phyloP scores from a whole-genome alignment of 208 protist genomes.

The Leishmania gerbilli region DNA sequence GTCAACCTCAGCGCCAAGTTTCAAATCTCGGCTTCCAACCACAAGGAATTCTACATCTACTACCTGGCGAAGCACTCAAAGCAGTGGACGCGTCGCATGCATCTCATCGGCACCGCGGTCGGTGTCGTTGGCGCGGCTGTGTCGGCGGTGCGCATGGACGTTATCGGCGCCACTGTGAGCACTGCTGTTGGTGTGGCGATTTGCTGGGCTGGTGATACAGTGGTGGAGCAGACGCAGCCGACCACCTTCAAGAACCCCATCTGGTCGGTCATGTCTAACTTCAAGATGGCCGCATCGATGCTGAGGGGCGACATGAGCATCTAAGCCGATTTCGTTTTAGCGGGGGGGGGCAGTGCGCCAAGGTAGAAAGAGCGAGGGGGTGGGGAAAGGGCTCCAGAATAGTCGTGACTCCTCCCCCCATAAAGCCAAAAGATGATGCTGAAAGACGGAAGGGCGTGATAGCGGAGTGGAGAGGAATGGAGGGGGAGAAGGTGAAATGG shows the following conservation, averaged over 20 bases:
- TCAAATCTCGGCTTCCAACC: conserved; percentile 44
- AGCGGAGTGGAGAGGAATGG: background rate
- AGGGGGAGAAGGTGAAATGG: background rate
- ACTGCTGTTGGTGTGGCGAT: conserved; percentile 32
- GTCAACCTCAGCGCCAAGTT: conserved; percentile 52
- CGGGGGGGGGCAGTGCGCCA: background rate
- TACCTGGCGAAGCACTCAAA: conserved; percentile 67
- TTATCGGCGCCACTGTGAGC: conserved; percentile 20
- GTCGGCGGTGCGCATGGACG: conserved; percentile 16
- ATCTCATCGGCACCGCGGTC: conserved; percentile 50
- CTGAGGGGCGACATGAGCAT: conserved; percentile 46
- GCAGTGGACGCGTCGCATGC: conserved; percentile 44
- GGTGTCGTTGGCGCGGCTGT: conserved; percentile 28
- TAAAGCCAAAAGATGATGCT: background rate
- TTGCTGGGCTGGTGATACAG: conserved; percentile 46
- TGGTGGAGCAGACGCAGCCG: conserved; percentile 42
- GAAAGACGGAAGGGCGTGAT: background rate
- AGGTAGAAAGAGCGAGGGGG: background rate
- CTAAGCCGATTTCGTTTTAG: conserved; percentile 8
- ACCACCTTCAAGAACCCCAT: conserved; percentile 54
- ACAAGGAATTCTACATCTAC: conserved; percentile 65
- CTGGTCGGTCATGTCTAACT: conserved; percentile 58
- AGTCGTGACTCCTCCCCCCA: background rate
- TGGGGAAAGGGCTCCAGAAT: background rate
- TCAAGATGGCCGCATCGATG: conserved; percentile 52